These are phyloP conservation scores for Xylariaceae sp. DNA, from an alignment of 2,329 filamentous ascomycete genomes.

Conservation along the genomic window DNA sequence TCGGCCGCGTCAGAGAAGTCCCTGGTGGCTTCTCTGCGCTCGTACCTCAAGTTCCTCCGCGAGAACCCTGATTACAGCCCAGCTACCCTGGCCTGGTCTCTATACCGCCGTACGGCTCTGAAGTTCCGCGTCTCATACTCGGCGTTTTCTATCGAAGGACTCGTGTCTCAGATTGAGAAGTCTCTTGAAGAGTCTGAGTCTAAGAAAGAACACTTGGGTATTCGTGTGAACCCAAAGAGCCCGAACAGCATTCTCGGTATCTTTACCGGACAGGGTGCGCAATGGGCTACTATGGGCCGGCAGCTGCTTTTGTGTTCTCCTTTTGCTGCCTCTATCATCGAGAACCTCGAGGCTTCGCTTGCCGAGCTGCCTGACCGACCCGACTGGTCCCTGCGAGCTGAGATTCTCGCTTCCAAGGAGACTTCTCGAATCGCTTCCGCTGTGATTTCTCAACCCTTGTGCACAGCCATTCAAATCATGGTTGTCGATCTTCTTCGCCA, in stretches of 20 bases:
- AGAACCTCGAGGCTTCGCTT: constrained; percentile 13
- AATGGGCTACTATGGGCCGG: constrained; percentile 24
- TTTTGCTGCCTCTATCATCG: constrained; percentile 8
- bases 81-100: constrained; percentile 1
- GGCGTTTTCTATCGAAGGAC: not conserved
- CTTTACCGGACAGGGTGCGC: constrained; percentile 31
- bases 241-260: constrained; percentile 15
- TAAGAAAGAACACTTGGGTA: not conserved
- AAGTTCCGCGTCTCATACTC: constrained; percentile 2
- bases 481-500: constrained; percentile 29
- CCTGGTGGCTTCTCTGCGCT: not conserved
- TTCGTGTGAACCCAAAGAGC: not conserved
- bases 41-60: constrained; percentile 2
- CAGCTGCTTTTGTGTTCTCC: constrained; percentile 13
- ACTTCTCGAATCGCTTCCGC: constrained; percentile 11
- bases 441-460: constrained; percentile 23
- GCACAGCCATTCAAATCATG: constrained; percentile 36
- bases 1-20: constrained; percentile 11
- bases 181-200: not conserved
- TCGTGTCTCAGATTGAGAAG: not conserved
- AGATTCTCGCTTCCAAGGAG: constrained; percentile 6
- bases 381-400: constrained; percentile 12
- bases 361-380: constrained; percentile 11
- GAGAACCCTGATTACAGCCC: constrained; percentile 1
- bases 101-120: not conserved